Evolutionary conservation across 2,329 filamentous ascomycete species (phyloP), one percentile per base, ranked within the genome.

Genomic region (Scedosporium dehoogii): DNA sequence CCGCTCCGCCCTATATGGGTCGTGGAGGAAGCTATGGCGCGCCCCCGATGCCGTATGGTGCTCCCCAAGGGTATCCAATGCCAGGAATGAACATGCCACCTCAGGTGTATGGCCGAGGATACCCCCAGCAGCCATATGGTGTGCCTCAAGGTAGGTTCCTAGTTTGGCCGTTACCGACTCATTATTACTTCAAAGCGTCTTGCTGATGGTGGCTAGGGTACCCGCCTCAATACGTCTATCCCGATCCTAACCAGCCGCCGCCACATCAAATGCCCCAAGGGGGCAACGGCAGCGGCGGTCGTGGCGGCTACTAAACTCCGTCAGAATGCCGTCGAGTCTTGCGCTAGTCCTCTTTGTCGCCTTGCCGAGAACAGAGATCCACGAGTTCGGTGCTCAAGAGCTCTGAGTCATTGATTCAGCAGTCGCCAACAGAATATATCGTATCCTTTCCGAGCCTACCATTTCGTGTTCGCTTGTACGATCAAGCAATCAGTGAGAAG

Each of bases 11-110:
- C 29, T 81, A 79, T 64, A 78, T 78, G 62, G 73, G 75, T 12
- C 74, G 77, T 60, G 77, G 76, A 65, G 75, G 76, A 58, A 77
- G 69, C 38, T 83, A 82, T 65, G 76, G 75, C 46, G 73, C 73
- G 29, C 73, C 74, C 29, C 76, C 72, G 41, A 69, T 71, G 66
- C 68, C 66, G 9, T 77, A 77, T 59, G 74, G 73, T 56, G 69
- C 67, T 62, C 72, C 68, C 23, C 74, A 70, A 21, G 74, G 70
- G 21, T 76, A 76, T 62, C 66, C 65, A 56, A 69, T 71, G 60
- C 68, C 63, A 33, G 68, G 68, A 23, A 74, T 72, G 57, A 73
- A 73, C 67, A 75, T 76, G 72, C 75, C 76, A 42, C 67, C 68
- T 21, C 73, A 64, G 18, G 68, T 67, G 3, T 77, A 77, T 65